phyloP scores from a whole-genome alignment of 2,329 filamentous ascomycete genomes.

The Pseudonectria foliicola region DNA sequence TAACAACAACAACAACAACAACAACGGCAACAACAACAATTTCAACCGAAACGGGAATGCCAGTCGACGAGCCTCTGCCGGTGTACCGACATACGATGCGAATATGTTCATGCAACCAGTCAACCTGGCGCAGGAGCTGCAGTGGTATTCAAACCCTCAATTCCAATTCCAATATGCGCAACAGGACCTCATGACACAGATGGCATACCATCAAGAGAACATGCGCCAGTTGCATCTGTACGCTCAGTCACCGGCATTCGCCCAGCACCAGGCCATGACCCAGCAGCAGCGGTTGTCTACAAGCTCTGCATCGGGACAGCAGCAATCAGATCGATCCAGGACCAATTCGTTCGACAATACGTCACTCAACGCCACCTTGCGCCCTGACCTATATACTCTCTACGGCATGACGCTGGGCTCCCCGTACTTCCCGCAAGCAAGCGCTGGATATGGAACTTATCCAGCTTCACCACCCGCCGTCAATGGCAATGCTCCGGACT shows the following conservation, averaged over 20 bases:
- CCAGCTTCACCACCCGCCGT: conserved; percentile 48
- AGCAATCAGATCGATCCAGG: conserved; percentile 43
- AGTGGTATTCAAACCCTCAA: conserved; percentile 41
- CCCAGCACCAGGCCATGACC: conserved; percentile 29
- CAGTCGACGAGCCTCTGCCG: conserved; percentile 46
- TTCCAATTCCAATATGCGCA: conserved; percentile 35
- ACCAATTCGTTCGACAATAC: conserved; percentile 58
- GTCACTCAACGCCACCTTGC: conserved; percentile 50
- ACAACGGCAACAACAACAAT: conserved; percentile 10
- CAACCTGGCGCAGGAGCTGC: conserved; percentile 39
- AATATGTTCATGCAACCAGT: conserved; percentile 40
- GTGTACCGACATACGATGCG: conserved; percentile 43
- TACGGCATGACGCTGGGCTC: conserved; percentile 34
- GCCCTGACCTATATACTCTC: conserved; percentile 50
- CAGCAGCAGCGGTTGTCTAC: conserved; percentile 27
- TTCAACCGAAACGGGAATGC: conserved; percentile 29
- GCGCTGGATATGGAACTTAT: conserved; percentile 42
- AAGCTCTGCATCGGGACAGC: conserved; percentile 19
- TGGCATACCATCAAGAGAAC: conserved; percentile 33
- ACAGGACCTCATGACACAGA: conserved; percentile 34
- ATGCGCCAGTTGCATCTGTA: conserved; percentile 30
- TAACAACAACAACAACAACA: conserved; percentile 35
- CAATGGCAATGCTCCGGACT: conserved; percentile 39
- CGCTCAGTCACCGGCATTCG: conserved; percentile 26
- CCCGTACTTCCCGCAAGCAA: conserved; percentile 40